Evolutionary conservation across 2,329 filamentous ascomycete genomes (phyloP).

Genomic region (Colletotrichum limetticola): DNA sequence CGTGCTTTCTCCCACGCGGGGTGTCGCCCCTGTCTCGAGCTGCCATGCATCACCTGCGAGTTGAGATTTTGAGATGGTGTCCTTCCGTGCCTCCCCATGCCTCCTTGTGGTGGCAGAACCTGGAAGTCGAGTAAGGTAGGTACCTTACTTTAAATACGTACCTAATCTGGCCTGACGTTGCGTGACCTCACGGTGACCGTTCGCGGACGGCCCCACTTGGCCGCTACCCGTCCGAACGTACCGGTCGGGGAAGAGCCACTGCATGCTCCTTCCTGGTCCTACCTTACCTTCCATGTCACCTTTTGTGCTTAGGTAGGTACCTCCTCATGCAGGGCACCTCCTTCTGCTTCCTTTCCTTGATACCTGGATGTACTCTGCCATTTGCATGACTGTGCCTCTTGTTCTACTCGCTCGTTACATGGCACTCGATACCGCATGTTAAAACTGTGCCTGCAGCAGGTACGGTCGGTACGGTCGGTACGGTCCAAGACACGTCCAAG

Average conservation of each 20-base stretch:
- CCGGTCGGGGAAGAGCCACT: background rate
- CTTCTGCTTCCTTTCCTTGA: background rate
- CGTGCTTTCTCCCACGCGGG: background rate
- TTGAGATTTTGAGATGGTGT: background rate
- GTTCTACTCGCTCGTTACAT: background rate
- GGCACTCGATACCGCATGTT: background rate
- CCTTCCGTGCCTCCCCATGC: background rate
- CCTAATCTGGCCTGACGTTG: constrained; percentile 8
- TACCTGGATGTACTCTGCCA: no score
- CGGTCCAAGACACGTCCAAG: background rate
- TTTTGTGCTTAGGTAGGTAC: no score
- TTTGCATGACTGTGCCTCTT: no score
- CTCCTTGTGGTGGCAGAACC: background rate
- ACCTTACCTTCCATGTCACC: no score
- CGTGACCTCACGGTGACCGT: background rate
- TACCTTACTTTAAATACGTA: background rate
- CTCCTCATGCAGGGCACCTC: background rate
- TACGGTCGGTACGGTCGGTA: background rate
- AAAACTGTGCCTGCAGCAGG: background rate
- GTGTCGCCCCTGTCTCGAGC: background rate
- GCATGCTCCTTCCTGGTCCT: background rate
- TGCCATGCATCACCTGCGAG: background rate
- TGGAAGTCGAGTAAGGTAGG: background rate
- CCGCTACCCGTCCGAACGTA: constrained; percentile 17
- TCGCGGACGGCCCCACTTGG: constrained; percentile 24